Conservation (phyloP, 495 filamentous ascomycete genomes). For the Saxispiralis lemnorum region DNA sequence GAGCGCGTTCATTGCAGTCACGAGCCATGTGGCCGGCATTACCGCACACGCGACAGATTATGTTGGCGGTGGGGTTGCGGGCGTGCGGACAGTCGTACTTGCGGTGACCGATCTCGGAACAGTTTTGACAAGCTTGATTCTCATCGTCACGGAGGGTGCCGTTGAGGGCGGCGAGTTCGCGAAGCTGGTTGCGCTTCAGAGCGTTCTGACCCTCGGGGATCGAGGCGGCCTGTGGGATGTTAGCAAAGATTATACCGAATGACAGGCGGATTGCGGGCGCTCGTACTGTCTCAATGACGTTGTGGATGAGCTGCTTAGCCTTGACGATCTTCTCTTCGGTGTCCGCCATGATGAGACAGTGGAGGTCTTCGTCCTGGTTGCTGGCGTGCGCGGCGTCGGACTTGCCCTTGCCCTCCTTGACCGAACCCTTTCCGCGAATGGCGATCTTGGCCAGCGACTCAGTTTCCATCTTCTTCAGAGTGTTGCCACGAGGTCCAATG, state of each 20-base stretch:
- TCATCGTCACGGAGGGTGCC: conserved; percentile 96
- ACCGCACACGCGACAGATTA: conserved; percentile 97
- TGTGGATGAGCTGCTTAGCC: conserved; percentile 91
- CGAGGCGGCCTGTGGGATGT: conserved; percentile 59
- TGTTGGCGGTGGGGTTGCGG: conserved; percentile 92
- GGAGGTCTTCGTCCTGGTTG: conserved; percentile 98
- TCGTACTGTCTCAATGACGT: conserved; percentile 91
- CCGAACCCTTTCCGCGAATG: conserved; percentile 96
- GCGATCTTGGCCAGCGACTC: conserved; percentile 96
- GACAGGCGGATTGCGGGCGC: not conserved
- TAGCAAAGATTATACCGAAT: conserved; percentile 10
- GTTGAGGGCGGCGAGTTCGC: conserved; percentile 90
- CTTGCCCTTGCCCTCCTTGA: conserved; percentile 97
- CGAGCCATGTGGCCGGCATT: conserved; percentile 86
- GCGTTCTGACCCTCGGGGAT: conserved; percentile 97
- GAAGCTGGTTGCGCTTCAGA: conserved; percentile 93
- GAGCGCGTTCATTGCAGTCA: conserved; percentile 82
- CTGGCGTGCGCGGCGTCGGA: conserved; percentile 97
- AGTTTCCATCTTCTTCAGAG: conserved; percentile 96
- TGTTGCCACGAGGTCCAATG: conserved; percentile 98
- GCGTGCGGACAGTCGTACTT: conserved; percentile 98
- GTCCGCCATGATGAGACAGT: conserved; percentile 98
- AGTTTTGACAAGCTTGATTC: conserved; percentile 99
- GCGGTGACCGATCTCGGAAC: conserved; percentile 94
- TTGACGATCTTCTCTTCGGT: conserved; percentile 97